Conservation (phyloP, 495 filamentous ascomycete genomes). For the Cairneyella variabilis region DNA sequence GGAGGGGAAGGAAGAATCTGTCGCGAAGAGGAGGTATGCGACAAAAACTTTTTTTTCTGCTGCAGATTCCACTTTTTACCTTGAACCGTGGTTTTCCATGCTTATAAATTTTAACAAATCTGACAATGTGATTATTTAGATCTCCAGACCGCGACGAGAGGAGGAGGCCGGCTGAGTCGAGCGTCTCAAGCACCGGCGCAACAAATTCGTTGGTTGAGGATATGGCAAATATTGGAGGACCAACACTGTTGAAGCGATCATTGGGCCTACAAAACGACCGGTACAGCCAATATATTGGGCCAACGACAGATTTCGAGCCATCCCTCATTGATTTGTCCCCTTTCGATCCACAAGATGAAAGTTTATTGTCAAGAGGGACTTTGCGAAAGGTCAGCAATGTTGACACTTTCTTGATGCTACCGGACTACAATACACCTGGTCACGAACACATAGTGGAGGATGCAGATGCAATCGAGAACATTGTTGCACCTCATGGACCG, state of each 20-base stretch:
- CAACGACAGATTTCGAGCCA: constrained; percentile 70
- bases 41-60: constrained; percentile 21
- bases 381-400: constrained; percentile 76
- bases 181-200: constrained; percentile 46
- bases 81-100: not conserved
- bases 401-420: constrained; percentile 80
- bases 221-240: constrained; percentile 58
- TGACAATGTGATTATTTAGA: constrained; percentile 27
- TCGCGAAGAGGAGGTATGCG: constrained; percentile 54
- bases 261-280: constrained; percentile 59
- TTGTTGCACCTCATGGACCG: constrained; percentile 78
- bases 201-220: constrained; percentile 54
- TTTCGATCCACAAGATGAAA: constrained; percentile 70
- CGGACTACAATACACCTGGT: constrained; percentile 58
- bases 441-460: constrained; percentile 60
- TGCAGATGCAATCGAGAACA: constrained; percentile 73
- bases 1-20: constrained; percentile 51
- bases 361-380: constrained; percentile 59
- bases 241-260: constrained; percentile 58
- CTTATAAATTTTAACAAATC: constrained; percentile 2
- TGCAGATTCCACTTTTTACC: constrained; percentile 27
- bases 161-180: constrained; percentile 47
- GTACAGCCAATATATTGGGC: constrained; percentile 62
- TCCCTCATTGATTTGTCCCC: constrained; percentile 66
- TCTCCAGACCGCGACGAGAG: constrained; percentile 53